Conservation (phyloP, 2,329 filamentous ascomycete species). For the Diaporthe sp. region DNA sequence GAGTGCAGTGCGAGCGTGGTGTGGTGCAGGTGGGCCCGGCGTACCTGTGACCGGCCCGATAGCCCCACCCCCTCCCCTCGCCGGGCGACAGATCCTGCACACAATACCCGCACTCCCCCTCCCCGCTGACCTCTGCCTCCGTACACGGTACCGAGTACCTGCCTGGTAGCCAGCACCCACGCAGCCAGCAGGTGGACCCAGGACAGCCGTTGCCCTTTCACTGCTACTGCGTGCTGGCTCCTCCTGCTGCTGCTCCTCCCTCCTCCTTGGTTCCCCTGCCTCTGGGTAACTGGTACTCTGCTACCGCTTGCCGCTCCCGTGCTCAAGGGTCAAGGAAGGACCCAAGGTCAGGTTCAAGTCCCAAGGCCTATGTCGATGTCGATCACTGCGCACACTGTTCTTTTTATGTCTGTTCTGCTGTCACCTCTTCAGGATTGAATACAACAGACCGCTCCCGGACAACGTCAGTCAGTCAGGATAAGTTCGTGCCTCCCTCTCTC, state of each 20-base stretch:
- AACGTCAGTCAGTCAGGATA: slow-evolving; percentile 21
- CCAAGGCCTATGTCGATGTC: slow-evolving; percentile 10
- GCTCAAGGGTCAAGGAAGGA: slow-evolving; percentile 18
- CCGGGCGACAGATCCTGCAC: slow-evolving; percentile 1
- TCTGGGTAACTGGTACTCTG: slow-evolving; percentile 22
- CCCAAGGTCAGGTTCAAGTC: background rate
- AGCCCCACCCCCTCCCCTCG: background rate
- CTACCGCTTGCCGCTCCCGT: slow-evolving; percentile 26
- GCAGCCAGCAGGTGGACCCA: slow-evolving; percentile 10
- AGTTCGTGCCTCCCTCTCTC: background rate
- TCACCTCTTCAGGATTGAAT: slow-evolving; percentile 3
- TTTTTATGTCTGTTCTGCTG: slow-evolving; percentile 31
- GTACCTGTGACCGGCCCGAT: slow-evolving; percentile 13
- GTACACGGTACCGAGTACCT: slow-evolving; percentile 1
- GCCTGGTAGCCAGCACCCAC: background rate
- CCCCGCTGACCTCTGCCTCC: background rate
- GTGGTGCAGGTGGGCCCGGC: background rate
- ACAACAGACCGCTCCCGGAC: slow-evolving; percentile 5
- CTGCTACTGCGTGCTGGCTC: background rate
- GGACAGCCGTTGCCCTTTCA: background rate
- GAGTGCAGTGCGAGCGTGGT: background rate
- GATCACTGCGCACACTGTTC: slow-evolving; percentile 27
- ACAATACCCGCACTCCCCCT: slow-evolving; percentile 1
- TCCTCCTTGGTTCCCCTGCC: slow-evolving; percentile 12
- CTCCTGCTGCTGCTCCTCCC: background rate